phyloP scores from a whole-genome alignment of 495 filamentous ascomycete genomes.

The Penicillium crystallinum region DNA sequence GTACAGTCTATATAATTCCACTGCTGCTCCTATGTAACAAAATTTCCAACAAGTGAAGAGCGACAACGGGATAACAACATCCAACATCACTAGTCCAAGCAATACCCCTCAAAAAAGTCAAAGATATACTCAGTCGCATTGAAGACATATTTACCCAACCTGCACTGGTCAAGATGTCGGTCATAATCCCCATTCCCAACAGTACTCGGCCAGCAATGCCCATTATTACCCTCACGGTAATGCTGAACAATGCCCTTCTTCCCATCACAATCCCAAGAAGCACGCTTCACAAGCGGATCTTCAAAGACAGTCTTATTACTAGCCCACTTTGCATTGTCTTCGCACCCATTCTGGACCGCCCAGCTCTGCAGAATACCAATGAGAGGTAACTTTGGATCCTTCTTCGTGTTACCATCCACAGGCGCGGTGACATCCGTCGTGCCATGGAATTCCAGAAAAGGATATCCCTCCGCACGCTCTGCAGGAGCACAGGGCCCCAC shows the following conservation, averaged over 20 bases:
- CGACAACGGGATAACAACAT: not conserved
- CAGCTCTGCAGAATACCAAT: constrained; percentile 36
- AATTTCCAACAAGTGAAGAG: not conserved
- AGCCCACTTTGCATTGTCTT: constrained; percentile 7
- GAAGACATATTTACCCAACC: constrained; percentile 16
- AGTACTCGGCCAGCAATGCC: constrained; percentile 45
- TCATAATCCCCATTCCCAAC: constrained; percentile 30
- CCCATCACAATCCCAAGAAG: constrained; percentile 33
- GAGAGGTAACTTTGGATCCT: constrained; percentile 10
- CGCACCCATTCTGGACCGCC: constrained; percentile 31
- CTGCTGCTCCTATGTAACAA: not conserved
- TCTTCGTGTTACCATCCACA: constrained; percentile 16
- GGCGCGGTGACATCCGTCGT: constrained; percentile 30
- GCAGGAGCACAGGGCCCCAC: constrained; percentile 22
- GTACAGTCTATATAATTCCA: not conserved
- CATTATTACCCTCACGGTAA: constrained; percentile 41
- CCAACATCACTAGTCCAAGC: not conserved
- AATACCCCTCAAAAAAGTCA: constrained; percentile 13
- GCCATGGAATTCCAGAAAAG: constrained; percentile 51
- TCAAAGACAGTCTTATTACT: constrained; percentile 18
- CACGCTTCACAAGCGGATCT: constrained; percentile 19
- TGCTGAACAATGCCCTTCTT: constrained; percentile 38
- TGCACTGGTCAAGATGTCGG: constrained; percentile 5
- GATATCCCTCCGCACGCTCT: constrained; percentile 15
- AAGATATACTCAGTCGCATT: constrained; percentile 25